Conservation (phyloP, 1,139 yeast genomes). For the Taiozyma sp. region DNA sequence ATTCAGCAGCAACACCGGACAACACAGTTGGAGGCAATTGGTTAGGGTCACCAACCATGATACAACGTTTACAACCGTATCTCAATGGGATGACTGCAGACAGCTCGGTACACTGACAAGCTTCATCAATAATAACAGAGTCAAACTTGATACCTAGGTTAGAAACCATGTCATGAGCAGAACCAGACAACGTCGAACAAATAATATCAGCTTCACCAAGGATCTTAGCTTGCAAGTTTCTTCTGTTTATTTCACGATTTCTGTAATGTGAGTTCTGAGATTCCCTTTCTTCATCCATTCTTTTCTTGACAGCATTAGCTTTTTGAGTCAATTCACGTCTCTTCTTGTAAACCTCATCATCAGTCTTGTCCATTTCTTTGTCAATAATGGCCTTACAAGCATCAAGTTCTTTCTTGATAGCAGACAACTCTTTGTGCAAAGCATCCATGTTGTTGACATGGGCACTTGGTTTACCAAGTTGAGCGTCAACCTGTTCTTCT, state of each 20-base stretch:
- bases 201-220: slow-evolving; percentile 80
- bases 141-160: slow-evolving; percentile 75
- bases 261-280: slow-evolving; percentile 61
- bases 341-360: slow-evolving; percentile 11
- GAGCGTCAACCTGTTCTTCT: slow-evolving; percentile 80
- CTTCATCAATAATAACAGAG: slow-evolving; percentile 96
- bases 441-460: slow-evolving; percentile 30
- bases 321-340: slow-evolving; percentile 48
- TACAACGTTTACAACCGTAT: slow-evolving; percentile 87
- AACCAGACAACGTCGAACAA: slow-evolving; percentile 90
- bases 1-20: slow-evolving; percentile 79
- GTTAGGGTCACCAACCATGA: slow-evolving; percentile 99
- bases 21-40: slow-evolving; percentile 98
- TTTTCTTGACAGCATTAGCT: slow-evolving; percentile 66
- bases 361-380: slow-evolving; percentile 10
- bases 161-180: slow-evolving; percentile 86
- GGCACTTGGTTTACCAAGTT: slow-evolving; percentile 40
- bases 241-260: slow-evolving; percentile 72
- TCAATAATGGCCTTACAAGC: slow-evolving; percentile 41
- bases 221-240: slow-evolving; percentile 69
- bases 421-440: slow-evolving; percentile 28
- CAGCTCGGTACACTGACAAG: slow-evolving; percentile 95
- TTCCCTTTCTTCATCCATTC: slow-evolving; percentile 79
- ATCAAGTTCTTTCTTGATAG: slow-evolving; percentile 36
- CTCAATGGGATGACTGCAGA: slow-evolving; percentile 90